Evolutionary conservation across 2,329 filamentous ascomycete species (phyloP).

Genomic region (Cercospora beticola): DNA sequence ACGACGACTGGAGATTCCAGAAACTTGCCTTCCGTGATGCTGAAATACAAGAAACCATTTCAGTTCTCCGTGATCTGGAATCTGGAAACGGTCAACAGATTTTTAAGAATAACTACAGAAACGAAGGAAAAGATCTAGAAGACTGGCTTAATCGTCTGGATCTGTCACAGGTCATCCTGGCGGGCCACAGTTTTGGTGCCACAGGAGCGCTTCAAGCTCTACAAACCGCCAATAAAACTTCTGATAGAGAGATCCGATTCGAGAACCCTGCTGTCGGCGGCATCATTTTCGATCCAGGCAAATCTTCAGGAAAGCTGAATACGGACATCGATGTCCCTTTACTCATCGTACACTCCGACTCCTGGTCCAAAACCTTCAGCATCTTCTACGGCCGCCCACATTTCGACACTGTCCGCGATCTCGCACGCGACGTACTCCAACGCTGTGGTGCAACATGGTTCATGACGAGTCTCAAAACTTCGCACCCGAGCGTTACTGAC

Average conservation of each 20-base stretch:
- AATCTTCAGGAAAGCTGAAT: slow-evolving; percentile 61
- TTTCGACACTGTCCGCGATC: slow-evolving; percentile 59
- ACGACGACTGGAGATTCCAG: slow-evolving; percentile 25
- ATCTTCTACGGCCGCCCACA: slow-evolving; percentile 63
- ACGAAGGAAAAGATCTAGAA: slow-evolving; percentile 48
- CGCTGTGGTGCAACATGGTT: slow-evolving; percentile 44
- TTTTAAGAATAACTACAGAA: slow-evolving; percentile 46
- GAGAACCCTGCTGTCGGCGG: slow-evolving; percentile 53
- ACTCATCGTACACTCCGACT: slow-evolving; percentile 61
- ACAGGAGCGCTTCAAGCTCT: slow-evolving; percentile 61
- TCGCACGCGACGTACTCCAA: slow-evolving; percentile 44
- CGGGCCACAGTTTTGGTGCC: slow-evolving; percentile 64
- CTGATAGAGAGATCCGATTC: slow-evolving; percentile 9
- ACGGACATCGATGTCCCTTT: slow-evolving; percentile 56
- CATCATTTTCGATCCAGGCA: slow-evolving; percentile 64
- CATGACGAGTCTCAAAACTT: slow-evolving; percentile 39
- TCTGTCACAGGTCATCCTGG: slow-evolving; percentile 54
- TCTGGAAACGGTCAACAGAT: slow-evolving; percentile 36
- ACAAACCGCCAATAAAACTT: slow-evolving; percentile 46
- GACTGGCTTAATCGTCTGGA: slow-evolving; percentile 56
- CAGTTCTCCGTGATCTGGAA: slow-evolving; percentile 40
- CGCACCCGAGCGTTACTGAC: slow-evolving; percentile 64
- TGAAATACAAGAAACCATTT: slow-evolving; percentile 46
- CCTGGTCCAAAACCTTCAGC: slow-evolving; percentile 58
- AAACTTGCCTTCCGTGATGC: slow-evolving; percentile 44